Conservation (phyloP, 139 green algal species). For the Deuterostichococcus epilithicus region DNA sequence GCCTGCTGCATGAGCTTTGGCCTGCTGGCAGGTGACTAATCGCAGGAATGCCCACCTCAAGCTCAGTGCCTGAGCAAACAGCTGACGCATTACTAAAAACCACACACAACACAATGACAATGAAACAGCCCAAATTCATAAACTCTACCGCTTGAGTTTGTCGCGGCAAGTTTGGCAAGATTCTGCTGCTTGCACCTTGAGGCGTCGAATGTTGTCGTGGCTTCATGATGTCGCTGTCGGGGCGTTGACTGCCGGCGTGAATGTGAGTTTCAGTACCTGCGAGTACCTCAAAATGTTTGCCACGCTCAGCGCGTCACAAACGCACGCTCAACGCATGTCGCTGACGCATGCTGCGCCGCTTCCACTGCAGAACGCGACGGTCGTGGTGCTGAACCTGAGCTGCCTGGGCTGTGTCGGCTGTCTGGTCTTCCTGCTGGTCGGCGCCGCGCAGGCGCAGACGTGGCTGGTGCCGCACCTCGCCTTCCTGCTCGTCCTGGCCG, state of each 20-base stretch:
- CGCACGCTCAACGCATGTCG: neutral
- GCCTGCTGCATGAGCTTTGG: too few species aligned
- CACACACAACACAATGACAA: too few species aligned
- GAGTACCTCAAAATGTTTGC: neutral
- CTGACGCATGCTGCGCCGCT: neutral
- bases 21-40: too few species aligned
- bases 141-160: too few species aligned
- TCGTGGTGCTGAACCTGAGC: constrained; percentile 44
- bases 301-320: neutral
- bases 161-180: too few species aligned
- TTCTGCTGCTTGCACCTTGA: neutral
- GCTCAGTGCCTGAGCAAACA: too few species aligned
- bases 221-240: constrained; percentile 42
- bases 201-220: constrained; percentile 3
- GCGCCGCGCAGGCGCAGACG: neutral
- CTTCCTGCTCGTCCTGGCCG: constrained; percentile 34
- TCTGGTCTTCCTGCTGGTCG: constrained; percentile 26
- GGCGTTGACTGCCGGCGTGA: constrained; percentile 43
- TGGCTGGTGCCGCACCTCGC: constrained; percentile 34
- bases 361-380: constrained; percentile 34
- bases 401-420: constrained; percentile 31
- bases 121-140: too few species aligned
- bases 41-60: too few species aligned
- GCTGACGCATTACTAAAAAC: too few species aligned
- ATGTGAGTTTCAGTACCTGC: constrained; percentile 17